Percentiles rank a stretch among this genome's conserved stretches.
phyloP scores from a whole-genome alignment of 768 basidiomycete species.

The Lentinula guzmanii region DNA sequence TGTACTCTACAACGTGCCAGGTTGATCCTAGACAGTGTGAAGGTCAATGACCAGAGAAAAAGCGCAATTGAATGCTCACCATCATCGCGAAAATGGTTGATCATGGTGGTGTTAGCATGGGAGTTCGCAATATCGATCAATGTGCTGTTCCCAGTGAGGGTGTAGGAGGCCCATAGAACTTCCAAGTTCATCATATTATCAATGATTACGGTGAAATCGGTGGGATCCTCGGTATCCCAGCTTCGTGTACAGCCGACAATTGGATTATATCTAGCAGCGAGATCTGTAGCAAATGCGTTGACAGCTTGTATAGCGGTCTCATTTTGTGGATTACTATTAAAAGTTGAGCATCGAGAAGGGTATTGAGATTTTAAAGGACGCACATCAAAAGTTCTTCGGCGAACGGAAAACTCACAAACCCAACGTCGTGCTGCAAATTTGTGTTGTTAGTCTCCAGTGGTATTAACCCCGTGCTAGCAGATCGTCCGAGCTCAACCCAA shows the following conservation, averaged over 20 bases:
- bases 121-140: conserved; percentile 53
- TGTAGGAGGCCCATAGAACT: conserved; percentile 51
- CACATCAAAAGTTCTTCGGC: conserved; percentile 55
- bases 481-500: conserved; percentile 51
- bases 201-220: conserved; percentile 62
- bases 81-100: conserved; percentile 59
- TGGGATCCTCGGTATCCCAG: conserved; percentile 56
- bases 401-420: conserved; percentile 68
- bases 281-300: conserved; percentile 48
- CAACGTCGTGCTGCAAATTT: conserved; percentile 59
- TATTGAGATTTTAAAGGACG: conserved; percentile 12
- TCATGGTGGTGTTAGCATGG: conserved; percentile 63
- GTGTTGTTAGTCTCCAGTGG: conserved; percentile 39
- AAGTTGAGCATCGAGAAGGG: not conserved
- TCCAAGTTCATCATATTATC: conserved; percentile 82
- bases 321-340: conserved; percentile 49
- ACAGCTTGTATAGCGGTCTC: conserved; percentile 49
- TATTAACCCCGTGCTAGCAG: conserved; percentile 45
- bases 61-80: conserved; percentile 28
- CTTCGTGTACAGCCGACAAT: conserved; percentile 65
- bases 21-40: conserved; percentile 30
- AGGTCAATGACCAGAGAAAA: not conserved
- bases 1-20: conserved; percentile 64
- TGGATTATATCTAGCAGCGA: conserved; percentile 53
- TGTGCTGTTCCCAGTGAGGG: conserved; percentile 55